A percentile compares a stretch with the other conserved stretches of the same genome.
These are phyloP conservation scores for Cicer judaicum DNA, from an alignment of 306 rosid genomes.

Conservation along the genomic window DNA sequence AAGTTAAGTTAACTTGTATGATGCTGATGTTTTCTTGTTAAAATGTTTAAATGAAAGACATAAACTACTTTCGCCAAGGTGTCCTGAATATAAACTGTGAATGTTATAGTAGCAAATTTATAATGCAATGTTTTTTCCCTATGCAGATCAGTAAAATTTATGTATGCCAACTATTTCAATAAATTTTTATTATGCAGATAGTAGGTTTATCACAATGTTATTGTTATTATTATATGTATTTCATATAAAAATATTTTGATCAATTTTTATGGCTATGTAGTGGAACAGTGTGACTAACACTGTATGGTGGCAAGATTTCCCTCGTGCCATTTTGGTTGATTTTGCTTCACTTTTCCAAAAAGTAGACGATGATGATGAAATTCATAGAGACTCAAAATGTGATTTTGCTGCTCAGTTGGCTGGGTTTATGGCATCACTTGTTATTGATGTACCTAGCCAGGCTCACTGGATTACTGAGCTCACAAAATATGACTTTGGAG, in stretches of 20 bases:
- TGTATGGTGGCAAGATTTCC: slow-evolving; percentile 94
- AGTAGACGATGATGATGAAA: slow-evolving; percentile 37
- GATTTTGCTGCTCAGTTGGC: slow-evolving; percentile 84
- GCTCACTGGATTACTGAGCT: slow-evolving; percentile 74
- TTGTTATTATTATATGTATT: slow-evolving; percentile 23
- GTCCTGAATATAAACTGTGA: background rate
- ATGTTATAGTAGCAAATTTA: slow-evolving; percentile 8
- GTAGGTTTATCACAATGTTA: slow-evolving; percentile 13
- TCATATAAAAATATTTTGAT: slow-evolving; percentile 23
- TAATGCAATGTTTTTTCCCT: background rate
- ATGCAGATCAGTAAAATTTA: slow-evolving; percentile 23
- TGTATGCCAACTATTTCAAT: slow-evolving; percentile 31
- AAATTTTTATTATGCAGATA: background rate
- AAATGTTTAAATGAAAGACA: slow-evolving; percentile 33
- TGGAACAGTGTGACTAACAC: slow-evolving; percentile 84
- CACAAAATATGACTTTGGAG: slow-evolving; percentile 75
- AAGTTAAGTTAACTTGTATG: slow-evolving; percentile 29
- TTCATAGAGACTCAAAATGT: slow-evolving; percentile 49
- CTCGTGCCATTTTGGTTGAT: slow-evolving; percentile 53
- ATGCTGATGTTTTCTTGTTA: background rate
- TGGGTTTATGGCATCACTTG: slow-evolving; percentile 80
- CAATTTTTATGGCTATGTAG: slow-evolving; percentile 50
- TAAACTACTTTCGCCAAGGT: slow-evolving; percentile 20
- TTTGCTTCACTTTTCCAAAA: slow-evolving; percentile 67
- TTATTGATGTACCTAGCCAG: slow-evolving; percentile 73